A percentile compares a stretch with the other conserved stretches of the same genome.
These are phyloP conservation scores for Corymbia maculata DNA, from an alignment of 345 rosid genomes.

Conservation along the genomic window DNA sequence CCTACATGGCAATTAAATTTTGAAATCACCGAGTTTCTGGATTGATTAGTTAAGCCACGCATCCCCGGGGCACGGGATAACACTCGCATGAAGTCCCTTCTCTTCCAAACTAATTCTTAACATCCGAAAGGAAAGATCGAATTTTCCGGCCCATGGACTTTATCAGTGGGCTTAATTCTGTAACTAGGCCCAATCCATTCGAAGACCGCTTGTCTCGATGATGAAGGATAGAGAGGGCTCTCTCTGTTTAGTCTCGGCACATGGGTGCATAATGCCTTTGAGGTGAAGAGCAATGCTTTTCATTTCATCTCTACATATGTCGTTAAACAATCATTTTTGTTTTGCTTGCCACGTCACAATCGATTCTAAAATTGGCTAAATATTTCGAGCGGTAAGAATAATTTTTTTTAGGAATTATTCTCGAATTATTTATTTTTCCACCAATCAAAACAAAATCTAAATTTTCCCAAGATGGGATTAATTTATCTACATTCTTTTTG, in stretches of 20 bases:
- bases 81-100: neutral
- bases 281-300: neutral
- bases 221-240: neutral
- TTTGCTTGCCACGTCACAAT: neutral
- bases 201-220: neutral
- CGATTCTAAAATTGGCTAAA: neutral
- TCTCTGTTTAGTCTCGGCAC: too few relatives aligned
- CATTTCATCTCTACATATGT: neutral
- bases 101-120: neutral
- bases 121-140: neutral
- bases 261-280: too few relatives aligned
- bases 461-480: neutral
- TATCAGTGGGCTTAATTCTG: neutral
- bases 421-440: fast-evolving
- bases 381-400: neutral
- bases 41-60: neutral
- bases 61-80: neutral
- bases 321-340: neutral
- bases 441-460: fast-evolving
- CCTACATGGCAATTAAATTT: neutral
- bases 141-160: neutral
- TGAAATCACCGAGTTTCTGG: neutral
- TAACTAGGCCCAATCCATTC: neutral
- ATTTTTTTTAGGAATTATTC: neutral
- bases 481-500: neutral